phyloP scores from a whole-genome alignment of 257 asterid genomes.

The Jasminum sambac region DNA sequence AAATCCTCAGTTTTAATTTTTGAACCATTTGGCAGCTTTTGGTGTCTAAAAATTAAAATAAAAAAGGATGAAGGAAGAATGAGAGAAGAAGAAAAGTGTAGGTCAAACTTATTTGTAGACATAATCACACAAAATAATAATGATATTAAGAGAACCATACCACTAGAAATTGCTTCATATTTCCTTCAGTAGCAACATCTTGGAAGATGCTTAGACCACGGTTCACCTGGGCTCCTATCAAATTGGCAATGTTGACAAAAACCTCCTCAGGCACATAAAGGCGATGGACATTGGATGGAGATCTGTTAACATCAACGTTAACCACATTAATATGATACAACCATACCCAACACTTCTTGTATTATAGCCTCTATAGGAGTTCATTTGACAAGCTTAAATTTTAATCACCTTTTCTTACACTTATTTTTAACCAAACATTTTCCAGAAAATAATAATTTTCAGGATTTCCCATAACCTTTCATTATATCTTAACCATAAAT shows the following conservation, averaged over 20 bases:
- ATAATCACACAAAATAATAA: neutral
- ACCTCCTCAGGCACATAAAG: constrained; percentile 57
- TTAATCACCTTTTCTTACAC: too few species aligned
- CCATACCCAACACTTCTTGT: too few species aligned
- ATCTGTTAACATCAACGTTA: too few species aligned
- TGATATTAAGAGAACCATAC: constrained; percentile 30
- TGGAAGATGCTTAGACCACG: constrained; percentile 56
- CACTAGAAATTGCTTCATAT: constrained; percentile 58
- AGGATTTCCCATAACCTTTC: too few species aligned
- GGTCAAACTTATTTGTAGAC: neutral
- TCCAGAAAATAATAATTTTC: too few species aligned
- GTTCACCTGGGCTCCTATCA: constrained; percentile 56
- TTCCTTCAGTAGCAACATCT: constrained; percentile 63
- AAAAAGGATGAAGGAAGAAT: neutral
- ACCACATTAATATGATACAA: constrained; percentile 22
- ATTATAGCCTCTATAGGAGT: too few species aligned
- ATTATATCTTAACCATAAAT: too few species aligned
- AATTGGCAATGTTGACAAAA: constrained; percentile 53
- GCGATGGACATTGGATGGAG: constrained; percentile 60
- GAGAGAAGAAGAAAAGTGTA: neutral
- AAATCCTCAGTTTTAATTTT: neutral
- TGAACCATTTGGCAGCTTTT: neutral
- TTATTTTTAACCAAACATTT: constrained; percentile 17
- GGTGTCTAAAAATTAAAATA: neutral
- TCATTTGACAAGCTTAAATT: too few species aligned